Evolutionary conservation across 2,329 filamentous ascomycete species (phyloP), one percentile per base, ranked within the genome.

Genomic region (Epichloe glyceriae): DNA sequence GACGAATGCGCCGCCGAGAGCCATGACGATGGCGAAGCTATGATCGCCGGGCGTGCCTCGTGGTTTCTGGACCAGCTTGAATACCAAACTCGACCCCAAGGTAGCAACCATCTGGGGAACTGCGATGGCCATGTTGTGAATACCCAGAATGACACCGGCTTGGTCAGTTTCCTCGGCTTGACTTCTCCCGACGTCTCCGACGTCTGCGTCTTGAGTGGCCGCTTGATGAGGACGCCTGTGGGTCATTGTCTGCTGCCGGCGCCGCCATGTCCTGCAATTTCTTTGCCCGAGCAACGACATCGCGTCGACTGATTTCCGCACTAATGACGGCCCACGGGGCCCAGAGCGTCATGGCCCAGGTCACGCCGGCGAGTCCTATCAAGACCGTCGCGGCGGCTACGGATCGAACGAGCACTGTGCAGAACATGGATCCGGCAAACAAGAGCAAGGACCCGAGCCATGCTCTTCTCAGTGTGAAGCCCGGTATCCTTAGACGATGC

Each of bases 251-350:
- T 15, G n/a, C 17, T 20, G 15, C 17, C n/a, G 35, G 51, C 11
- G 56, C 48, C 12, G 55, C 48, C 39, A 53, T 46, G 46, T 52
- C 54, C 40, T 61, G 61, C 8, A 61, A 57, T 54, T 62, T 66
- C 48, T 59, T 61, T 3, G 70, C 66, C 20, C 75, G 73, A 22
- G 72, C 63, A 17, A 68, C 56, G 40, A 84, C 81, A 62, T 95
- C 87, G 5, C 88, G 83, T 53, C 83, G 86, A 54, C 85, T 86
- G 55, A 97, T 90, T 66, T 97, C 91, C 5, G 88, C 88, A 44
- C 88, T 89, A 63, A 97, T 96, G 59, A 97, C 86, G 39, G 91
- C 90, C 71, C 91, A 97, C 0, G 91, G 91, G 0, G 90, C 91
- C 91, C 91, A 97, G 26, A 94, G 79, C 2, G 89, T 89, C 60